Conservation (phyloP, 257 asterid genomes). For the Ballota nigra region DNA sequence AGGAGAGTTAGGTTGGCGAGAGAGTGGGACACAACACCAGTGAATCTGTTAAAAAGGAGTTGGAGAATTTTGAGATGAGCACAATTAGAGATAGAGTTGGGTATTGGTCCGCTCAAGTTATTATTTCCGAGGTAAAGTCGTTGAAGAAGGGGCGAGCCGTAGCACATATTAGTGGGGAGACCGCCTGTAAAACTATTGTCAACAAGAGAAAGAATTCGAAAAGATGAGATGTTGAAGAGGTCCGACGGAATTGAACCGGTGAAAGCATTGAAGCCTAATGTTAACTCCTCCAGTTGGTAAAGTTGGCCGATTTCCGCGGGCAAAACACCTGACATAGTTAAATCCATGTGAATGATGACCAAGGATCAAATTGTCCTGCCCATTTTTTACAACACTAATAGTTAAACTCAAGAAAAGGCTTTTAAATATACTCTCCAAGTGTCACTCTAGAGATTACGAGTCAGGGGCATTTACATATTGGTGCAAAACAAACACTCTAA, state of each 20-base stretch:
- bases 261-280: not conserved
- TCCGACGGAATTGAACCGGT: conserved; percentile 25
- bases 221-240: conserved; percentile 36
- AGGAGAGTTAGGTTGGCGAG: not conserved
- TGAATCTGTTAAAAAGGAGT: not conserved
- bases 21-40: not conserved
- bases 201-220: not conserved
- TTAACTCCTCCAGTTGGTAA: not conserved
- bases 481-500: too few species aligned
- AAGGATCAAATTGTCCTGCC: too few species aligned
- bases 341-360: too few species aligned
- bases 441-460: too few species aligned
- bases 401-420: too few species aligned
- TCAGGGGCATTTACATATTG: too few species aligned
- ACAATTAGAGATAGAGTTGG: too few species aligned
- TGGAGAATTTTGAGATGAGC: not conserved
- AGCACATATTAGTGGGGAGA: not conserved
- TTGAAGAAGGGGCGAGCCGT: not conserved
- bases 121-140: not conserved
- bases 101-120: not conserved
- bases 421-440: too few species aligned
- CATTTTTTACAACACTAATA: too few species aligned
- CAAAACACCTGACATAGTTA: conserved; percentile 23
- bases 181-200: not conserved
- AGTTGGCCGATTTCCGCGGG: conserved; percentile 25